A percentile compares a stretch with the other conserved stretches of the same genome.
Conservation (phyloP, 345 rosid species). For the Litchi chinensis region DNA sequence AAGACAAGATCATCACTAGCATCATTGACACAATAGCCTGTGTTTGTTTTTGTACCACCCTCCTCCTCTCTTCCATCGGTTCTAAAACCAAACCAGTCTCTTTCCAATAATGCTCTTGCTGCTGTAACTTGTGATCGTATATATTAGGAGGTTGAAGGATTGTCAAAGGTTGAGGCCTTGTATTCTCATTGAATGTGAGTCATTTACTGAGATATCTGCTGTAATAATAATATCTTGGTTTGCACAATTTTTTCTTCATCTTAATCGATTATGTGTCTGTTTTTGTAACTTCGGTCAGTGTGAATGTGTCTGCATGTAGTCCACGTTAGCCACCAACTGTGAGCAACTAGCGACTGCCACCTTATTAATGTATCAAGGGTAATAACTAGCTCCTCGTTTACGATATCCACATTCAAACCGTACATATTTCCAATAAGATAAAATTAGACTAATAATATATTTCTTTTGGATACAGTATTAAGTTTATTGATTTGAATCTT, state of each 20-base stretch:
- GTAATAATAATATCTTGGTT: constrained; percentile 23
- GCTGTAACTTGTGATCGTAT: not conserved
- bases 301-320: not conserved
- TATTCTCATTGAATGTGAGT: constrained; percentile 14
- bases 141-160: not conserved
- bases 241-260: constrained; percentile 23
- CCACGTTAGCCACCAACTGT: too few relatives aligned
- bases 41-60: not conserved
- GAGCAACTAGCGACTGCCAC: not conserved
- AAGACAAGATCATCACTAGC: constrained; percentile 21
- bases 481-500: too few relatives aligned
- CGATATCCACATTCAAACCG: not conserved
- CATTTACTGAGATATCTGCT: not conserved
- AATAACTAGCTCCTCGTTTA: not conserved
- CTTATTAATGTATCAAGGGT: not conserved
- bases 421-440: too few relatives aligned
- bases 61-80: constrained; percentile 9
- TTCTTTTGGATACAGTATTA: too few relatives aligned
- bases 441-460: too few relatives aligned
- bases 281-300: not conserved
- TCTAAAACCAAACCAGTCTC: not conserved
- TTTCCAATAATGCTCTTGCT: not conserved
- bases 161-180: not conserved
- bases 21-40: not conserved
- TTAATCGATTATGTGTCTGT: not conserved